Conservation (phyloP, 441 rosid genomes). For the Erysimum cheiri region DNA sequence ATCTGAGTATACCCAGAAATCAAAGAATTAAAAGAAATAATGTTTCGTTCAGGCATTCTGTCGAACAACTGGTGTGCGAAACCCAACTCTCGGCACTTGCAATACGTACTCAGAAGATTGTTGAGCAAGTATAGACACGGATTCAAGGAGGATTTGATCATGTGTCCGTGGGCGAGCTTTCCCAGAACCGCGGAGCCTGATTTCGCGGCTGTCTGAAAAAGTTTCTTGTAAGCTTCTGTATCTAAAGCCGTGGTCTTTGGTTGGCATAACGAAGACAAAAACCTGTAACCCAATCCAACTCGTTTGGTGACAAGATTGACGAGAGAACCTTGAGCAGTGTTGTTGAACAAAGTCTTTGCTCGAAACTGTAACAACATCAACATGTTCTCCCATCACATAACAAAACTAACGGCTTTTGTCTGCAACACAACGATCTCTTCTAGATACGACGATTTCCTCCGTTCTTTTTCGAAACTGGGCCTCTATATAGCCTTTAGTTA, state of each 20-base stretch:
- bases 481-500: neutral
- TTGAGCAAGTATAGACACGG: slow-evolving; percentile 50
- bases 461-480: neutral
- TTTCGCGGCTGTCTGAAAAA: slow-evolving; percentile 48
- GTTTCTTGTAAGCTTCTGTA: slow-evolving; percentile 47
- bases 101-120: slow-evolving; percentile 49
- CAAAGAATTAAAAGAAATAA: slow-evolving; percentile 50
- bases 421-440: neutral
- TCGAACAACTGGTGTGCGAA: slow-evolving; percentile 50
- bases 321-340: slow-evolving; percentile 9
- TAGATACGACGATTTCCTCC: neutral
- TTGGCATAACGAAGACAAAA: slow-evolving; percentile 21
- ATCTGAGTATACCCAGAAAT: slow-evolving; percentile 47
- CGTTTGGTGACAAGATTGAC: neutral
- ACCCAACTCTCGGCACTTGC: slow-evolving; percentile 38
- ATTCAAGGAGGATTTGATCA: slow-evolving; percentile 50
- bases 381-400: slow-evolving; percentile 34
- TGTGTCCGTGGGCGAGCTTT: slow-evolving; percentile 50
- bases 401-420: slow-evolving; percentile 32
- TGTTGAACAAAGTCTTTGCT: slow-evolving; percentile 34
- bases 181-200: slow-evolving; percentile 47
- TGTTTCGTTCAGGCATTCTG: slow-evolving; percentile 48
- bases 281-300: slow-evolving; percentile 18
- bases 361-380: slow-evolving; percentile 36
- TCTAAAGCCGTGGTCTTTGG: slow-evolving; percentile 35